A percentile compares a stretch with the other conserved stretches of the same genome.
Conservation (phyloP, 2,329 filamentous ascomycete species). For the Ilyonectria mors-panacis region DNA sequence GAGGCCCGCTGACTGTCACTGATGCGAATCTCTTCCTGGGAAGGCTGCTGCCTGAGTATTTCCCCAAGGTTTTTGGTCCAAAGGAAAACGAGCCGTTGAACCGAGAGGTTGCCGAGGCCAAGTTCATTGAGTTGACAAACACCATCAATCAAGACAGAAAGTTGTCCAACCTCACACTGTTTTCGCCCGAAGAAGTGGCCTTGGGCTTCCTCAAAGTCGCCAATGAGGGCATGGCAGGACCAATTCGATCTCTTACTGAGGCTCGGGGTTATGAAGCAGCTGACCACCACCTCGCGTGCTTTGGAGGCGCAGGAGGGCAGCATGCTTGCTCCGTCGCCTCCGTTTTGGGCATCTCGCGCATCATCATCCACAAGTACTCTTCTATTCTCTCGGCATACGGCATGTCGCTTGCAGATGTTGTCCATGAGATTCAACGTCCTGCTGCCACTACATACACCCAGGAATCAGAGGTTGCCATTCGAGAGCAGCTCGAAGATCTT, state of each 20-base stretch:
- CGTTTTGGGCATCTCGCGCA: slow-evolving; percentile 59
- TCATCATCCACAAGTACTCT: slow-evolving; percentile 62
- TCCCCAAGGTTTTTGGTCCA: slow-evolving; percentile 60
- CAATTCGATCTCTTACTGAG: slow-evolving; percentile 65
- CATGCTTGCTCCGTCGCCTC: slow-evolving; percentile 61
- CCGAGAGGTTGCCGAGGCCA: slow-evolving; percentile 54
- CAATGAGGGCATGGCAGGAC: slow-evolving; percentile 81
- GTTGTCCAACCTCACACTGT: slow-evolving; percentile 29
- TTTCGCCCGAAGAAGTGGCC: slow-evolving; percentile 57
- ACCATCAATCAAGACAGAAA: slow-evolving; percentile 44
- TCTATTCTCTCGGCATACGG: slow-evolving; percentile 63
- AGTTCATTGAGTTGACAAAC: slow-evolving; percentile 59
- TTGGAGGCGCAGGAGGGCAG: slow-evolving; percentile 59
- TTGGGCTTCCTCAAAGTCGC: slow-evolving; percentile 82
- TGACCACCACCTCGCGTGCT: slow-evolving; percentile 45
- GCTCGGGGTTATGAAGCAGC: slow-evolving; percentile 47
- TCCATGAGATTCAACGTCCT: slow-evolving; percentile 59
- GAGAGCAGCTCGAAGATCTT: slow-evolving; percentile 42
- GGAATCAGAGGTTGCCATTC: slow-evolving; percentile 35
- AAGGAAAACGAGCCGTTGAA: slow-evolving; percentile 53
- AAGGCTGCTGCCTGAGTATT: slow-evolving; percentile 71
- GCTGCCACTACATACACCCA: slow-evolving; percentile 49
- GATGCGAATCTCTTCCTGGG: slow-evolving; percentile 81
- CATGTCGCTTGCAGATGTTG: slow-evolving; percentile 62
- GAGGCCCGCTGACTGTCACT: slow-evolving; percentile 79